Evolutionary conservation across 2,329 filamentous ascomycete species (phyloP), one percentile per base, ranked within the genome.

Genomic region (Berkeleyomyces rouxiae): DNA sequence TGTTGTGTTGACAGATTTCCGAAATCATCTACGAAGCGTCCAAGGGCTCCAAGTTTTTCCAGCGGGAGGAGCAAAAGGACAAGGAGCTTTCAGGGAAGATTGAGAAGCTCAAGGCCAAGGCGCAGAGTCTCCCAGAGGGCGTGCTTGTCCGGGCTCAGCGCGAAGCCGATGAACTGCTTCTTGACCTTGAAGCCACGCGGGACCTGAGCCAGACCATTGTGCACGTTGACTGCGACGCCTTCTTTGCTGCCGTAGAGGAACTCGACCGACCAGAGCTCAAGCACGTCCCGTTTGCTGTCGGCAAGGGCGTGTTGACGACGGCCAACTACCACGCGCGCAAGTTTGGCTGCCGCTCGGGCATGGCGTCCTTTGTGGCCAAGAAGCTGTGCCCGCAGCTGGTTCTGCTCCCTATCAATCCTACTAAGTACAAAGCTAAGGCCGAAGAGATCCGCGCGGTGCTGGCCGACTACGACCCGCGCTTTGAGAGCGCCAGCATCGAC

Each of bases 1-100:
- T 36, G 47, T 37, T 46, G 53, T 37, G 10, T 16, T 9, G 7
- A 37, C 37, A 86, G 84, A 90, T 99, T 59, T 95, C 91, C 2
- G 91, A 97, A 68, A 86, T 97, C 68, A 99, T 99, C 65, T 97
- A 96, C 75, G 90, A 95, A 72, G 90, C 91, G 9, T 96, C 90
- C 13, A 96, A 95, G 71, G 93, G 93, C 58, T 95, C 90, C 67
- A 96, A 96, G 72, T 99, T 86, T 76, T 99, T 97, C 79, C 88
- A 86, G 68, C 89, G 91, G 65, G 93, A 99, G 72, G 87, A 96
- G 71, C 79, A 76, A 63, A 86, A 85, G 68, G 92, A 97, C 75
- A 86, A 86, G 69, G 79, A 82, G 53, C 80, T 97, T 23, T 96
- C 92, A 0, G 79, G 85, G 63, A 96, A 95, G 72, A 96, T 97